phyloP scores from a whole-genome alignment of 441 rosid genomes.

The Biscutella auriculata region DNA sequence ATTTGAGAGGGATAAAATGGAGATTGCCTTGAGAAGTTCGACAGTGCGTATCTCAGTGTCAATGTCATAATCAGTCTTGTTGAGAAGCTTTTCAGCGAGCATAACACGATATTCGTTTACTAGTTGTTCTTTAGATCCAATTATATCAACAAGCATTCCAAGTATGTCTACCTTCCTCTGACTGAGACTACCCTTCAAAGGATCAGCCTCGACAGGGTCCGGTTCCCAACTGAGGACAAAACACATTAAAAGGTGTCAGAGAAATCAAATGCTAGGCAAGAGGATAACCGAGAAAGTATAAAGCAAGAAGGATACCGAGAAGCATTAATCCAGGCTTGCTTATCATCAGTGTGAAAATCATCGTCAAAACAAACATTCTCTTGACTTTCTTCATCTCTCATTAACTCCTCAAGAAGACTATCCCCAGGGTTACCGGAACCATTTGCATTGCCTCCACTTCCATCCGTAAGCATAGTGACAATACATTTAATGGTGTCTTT shows the following conservation, averaged over 20 bases:
- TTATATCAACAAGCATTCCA: conserved; percentile 88
- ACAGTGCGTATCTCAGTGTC: conserved; percentile 84
- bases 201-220: conserved; percentile 89
- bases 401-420: conserved; percentile 95
- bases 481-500: conserved; percentile 94
- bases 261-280: not conserved
- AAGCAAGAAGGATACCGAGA: conserved; percentile 33
- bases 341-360: conserved; percentile 74
- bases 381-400: conserved; percentile 82
- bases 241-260: conserved; percentile 2
- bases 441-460: conserved; percentile 67
- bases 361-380: conserved; percentile 58
- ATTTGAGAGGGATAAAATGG: conserved; percentile 1
- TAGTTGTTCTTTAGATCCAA: conserved; percentile 92
- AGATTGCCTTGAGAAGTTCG: conserved; percentile 85
- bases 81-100: conserved; percentile 95
- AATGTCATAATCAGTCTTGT: conserved; percentile 87
- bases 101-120: conserved; percentile 90
- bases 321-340: conserved; percentile 80
- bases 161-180: conserved; percentile 83
- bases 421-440: conserved; percentile 82
- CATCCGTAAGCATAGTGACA: conserved; percentile 97
- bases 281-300: not conserved
- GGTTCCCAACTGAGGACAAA: conserved; percentile 80
- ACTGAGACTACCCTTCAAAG: conserved; percentile 68